These are phyloP conservation scores for Fusarium begoniae DNA, from an alignment of 2,329 filamentous ascomycete genomes.

Conservation along the genomic window DNA sequence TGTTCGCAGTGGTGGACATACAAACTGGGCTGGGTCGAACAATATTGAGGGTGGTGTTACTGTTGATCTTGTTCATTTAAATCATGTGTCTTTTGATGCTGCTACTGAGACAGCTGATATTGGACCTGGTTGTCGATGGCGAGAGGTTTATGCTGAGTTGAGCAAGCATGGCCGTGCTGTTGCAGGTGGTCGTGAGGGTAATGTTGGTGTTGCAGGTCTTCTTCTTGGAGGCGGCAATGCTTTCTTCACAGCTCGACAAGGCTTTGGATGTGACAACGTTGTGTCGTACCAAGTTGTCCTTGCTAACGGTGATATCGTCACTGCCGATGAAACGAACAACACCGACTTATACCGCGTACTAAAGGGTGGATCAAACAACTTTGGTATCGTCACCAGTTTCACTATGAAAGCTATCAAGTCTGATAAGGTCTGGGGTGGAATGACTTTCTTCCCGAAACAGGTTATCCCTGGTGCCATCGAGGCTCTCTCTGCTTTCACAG, in stretches of 20 bases:
- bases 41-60: conserved; percentile 16
- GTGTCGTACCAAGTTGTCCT: conserved; percentile 59
- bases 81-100: conserved; percentile 19
- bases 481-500: not conserved
- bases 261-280: conserved; percentile 59
- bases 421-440: conserved; percentile 29
- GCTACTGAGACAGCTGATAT: conserved; percentile 51
- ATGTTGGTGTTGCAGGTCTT: conserved; percentile 45
- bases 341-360: conserved; percentile 57
- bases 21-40: conserved; percentile 19
- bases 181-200: conserved; percentile 54
- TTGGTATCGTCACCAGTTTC: conserved; percentile 49
- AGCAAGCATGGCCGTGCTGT: conserved; percentile 50
- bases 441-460: conserved; percentile 24
- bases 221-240: conserved; percentile 42
- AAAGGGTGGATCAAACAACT: conserved; percentile 54
- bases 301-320: conserved; percentile 54
- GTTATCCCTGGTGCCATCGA: conserved; percentile 15
- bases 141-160: conserved; percentile 34
- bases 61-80: conserved; percentile 18
- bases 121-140: conserved; percentile 57
- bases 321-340: conserved; percentile 48
- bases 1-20: conserved; percentile 18
- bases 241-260: conserved; percentile 47
- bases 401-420: conserved; percentile 39